Base-by-base conservation (phyloP, 2,329 filamentous ascomycete genomes). In the Alternaria rosae region DNA sequence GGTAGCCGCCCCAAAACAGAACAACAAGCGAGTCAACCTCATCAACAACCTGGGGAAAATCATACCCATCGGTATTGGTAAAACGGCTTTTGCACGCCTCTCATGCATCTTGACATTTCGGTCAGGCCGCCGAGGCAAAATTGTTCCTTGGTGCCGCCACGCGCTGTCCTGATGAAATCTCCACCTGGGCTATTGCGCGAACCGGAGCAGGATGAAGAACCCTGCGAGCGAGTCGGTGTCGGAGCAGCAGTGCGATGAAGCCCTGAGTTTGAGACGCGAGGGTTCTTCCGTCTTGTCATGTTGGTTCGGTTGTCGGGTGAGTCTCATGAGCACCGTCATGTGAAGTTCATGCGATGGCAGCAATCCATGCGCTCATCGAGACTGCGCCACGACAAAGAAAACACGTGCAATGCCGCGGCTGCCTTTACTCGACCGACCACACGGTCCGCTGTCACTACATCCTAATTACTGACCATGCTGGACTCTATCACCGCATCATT, bases 21-120 rank as follows among this genome's bases (percentile, higher is more conserved):
- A 32, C 45, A 51, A 20, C 59, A 58, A 58, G 54, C 59, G 59
- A 61, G 59, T 53, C 55, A 30, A 35, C 54, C 32, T 58, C 41
- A 53, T 48, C 54, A 48, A 20, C 15, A 61, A 48, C 59, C 59
- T 30, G 54, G 54, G 28, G 54, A 30, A 61, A 32, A 61, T 61
- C 54, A 12, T 43, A 42, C 59, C 5, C 38, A 61, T 59, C 50
- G 43, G 57, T 55, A 26, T 32, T 55, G 52, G 44, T 35, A 26
- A 56, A 57, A 44, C 57, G 52, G 57, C 44, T 56, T 42, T 45
- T 42, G 44, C 57, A 17, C 51, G 51, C 57, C 57, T 50, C 51
- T 21, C 23, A 28, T 28, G 47, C 26, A 51, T 60, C 44, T 50
- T 44, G 52, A 25, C 52, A 28, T 51, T 53, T 56, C 21, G n/a